A percentile compares a stretch with the other conserved stretches of the same genome.
Evolutionary conservation across 2,329 filamentous ascomycete genomes (phyloP).

Genomic region (Aspergillus sp.): DNA sequence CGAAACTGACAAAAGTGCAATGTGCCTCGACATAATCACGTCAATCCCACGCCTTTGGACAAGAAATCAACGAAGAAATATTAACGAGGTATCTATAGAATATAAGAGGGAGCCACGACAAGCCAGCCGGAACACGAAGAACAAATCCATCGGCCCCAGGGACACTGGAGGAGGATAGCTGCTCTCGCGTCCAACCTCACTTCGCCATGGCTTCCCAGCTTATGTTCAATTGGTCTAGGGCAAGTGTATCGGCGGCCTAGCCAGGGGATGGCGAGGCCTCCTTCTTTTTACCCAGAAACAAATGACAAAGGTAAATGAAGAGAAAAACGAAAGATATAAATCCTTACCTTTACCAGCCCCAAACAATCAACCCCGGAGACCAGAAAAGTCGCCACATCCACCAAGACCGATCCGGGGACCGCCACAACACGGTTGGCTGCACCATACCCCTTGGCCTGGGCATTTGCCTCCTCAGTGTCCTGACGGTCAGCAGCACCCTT

Average conservation of each 20-base stretch:
- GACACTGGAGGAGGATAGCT: slow-evolving; percentile 30
- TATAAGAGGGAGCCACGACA: slow-evolving; percentile 1
- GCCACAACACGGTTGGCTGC: slow-evolving; percentile 66
- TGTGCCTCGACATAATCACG: slow-evolving; percentile 31
- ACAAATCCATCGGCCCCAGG: slow-evolving; percentile 22
- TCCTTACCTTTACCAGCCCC: slow-evolving; percentile 30
- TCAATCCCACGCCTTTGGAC: slow-evolving; percentile 18
- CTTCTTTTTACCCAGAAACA: slow-evolving; percentile 44
- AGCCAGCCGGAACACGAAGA: slow-evolving; percentile 1
- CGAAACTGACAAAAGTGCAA: slow-evolving; percentile 5
- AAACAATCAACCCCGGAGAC: slow-evolving; percentile 58
- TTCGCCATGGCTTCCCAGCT: slow-evolving; percentile 1
- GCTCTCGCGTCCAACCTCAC: slow-evolving; percentile 4
- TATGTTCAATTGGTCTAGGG: slow-evolving; percentile 39
- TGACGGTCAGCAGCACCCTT: slow-evolving; percentile 34
- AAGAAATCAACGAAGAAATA: slow-evolving; percentile 16
- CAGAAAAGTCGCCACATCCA: slow-evolving; percentile 71
- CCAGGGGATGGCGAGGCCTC: slow-evolving; percentile 41
- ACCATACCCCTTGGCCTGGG: slow-evolving; percentile 65
- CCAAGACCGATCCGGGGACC: slow-evolving; percentile 58
- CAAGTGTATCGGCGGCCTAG: slow-evolving; percentile 50
- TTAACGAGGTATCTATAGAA: slow-evolving; percentile 8
- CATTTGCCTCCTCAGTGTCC: slow-evolving; percentile 40
- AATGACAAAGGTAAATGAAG: slow-evolving; percentile 1
- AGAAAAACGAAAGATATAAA: slow-evolving; percentile 3